Evolutionary conservation across 306 rosid genomes (phyloP).

Genomic region (Morella rubra): DNA sequence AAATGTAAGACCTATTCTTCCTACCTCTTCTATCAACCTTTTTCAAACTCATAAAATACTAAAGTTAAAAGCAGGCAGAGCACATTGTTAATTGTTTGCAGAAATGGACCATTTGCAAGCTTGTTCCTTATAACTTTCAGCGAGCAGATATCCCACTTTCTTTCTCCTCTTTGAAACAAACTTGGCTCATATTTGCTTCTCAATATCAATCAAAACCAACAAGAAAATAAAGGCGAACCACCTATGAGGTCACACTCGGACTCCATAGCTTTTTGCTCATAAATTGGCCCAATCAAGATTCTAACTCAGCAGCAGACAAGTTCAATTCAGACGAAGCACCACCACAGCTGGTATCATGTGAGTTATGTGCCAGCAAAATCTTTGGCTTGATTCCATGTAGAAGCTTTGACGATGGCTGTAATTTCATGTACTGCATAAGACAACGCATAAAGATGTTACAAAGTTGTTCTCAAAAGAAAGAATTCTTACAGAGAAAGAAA

Average conservation of each 20-base stretch:
- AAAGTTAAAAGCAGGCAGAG: background rate
- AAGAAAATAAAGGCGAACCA: background rate
- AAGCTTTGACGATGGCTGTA: conserved; percentile 18
- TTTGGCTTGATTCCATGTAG: conserved; percentile 15
- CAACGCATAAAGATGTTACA: conserved; percentile 3
- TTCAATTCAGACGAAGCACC: conserved; percentile 16
- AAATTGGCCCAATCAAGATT: conserved; percentile 1
- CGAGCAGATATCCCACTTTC: background rate
- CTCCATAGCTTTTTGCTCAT: background rate
- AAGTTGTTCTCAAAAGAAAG: background rate
- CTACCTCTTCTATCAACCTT: conserved; percentile 3
- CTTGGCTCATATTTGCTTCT: background rate
- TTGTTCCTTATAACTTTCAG: background rate
- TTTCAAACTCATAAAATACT: background rate
- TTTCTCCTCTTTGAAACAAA: background rate
- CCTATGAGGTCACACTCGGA: background rate
- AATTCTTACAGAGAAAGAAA: background rate
- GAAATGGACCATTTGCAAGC: background rate
- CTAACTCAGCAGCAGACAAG: conserved; percentile 11
- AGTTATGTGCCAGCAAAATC: conserved; percentile 11
- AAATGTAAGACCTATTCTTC: background rate
- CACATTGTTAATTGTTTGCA: background rate
- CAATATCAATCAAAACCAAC: conserved; percentile 4
- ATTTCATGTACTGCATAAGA: conserved; percentile 33
- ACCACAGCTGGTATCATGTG: background rate